Conservation (phyloP, 306 rosid species). For the Medicago truncatula region MtrunA17r5.0-ANR NC_053049.1:16481501-16482000, state of each 20-base stretch:
- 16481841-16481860: constrained; percentile 22
- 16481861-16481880: background rate
- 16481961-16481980: constrained; percentile 11
- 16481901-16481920: constrained; percentile 20
- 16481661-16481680: constrained; percentile 40
- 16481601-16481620: constrained; percentile 44
- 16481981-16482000: constrained; percentile 11
- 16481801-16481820: constrained; percentile 19
- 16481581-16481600: constrained; percentile 20
- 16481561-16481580: constrained; percentile 28
- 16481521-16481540: constrained; percentile 39
- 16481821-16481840: constrained; percentile 5
- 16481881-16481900: constrained; percentile 13
- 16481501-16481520: constrained; percentile 13
- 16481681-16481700: constrained; percentile 32
- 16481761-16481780: background rate
- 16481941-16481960: constrained; percentile 3
- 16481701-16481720: background rate
- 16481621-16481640: constrained; percentile 42
- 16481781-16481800: constrained; percentile 40
- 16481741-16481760: background rate
- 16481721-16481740: background rate
- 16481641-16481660: constrained; percentile 54
- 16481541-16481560: constrained; percentile 43
- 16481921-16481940: constrained; percentile 23